Evolutionary conservation across 1,139 yeast genomes (phyloP).

Genomic region (Tardiomyces blankii): DNA sequence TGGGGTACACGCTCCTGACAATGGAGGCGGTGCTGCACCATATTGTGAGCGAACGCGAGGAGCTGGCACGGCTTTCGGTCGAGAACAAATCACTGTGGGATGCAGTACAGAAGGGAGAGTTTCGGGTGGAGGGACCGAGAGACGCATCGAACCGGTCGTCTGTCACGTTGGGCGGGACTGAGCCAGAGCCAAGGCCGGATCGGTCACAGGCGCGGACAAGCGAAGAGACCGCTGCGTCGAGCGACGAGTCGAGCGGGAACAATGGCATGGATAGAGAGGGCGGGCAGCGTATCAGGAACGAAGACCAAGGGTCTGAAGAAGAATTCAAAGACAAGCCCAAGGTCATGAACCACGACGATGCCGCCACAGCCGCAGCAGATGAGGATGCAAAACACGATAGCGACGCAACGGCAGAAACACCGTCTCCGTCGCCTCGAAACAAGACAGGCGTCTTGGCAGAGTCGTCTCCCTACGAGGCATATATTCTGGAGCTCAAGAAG

Average conservation of each 20-base stretch:
- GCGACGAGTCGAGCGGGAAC: neutral
- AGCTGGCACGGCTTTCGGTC: slow-evolving; percentile 35
- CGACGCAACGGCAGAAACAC: slow-evolving; percentile 24
- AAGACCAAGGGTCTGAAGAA: too few relatives aligned
- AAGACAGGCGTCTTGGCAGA: slow-evolving; percentile 3
- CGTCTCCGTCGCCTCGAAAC: slow-evolving; percentile 32
- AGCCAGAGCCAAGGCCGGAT: neutral
- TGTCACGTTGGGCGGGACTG: neutral
- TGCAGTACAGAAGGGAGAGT: slow-evolving; percentile 25
- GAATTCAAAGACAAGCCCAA: too few relatives aligned
- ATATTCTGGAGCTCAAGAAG: neutral
- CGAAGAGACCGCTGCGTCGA: neutral
- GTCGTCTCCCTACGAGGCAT: slow-evolving; percentile 1
- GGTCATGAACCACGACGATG: too few relatives aligned
- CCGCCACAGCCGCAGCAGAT: too few relatives aligned
- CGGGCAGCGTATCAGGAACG: too few relatives aligned
- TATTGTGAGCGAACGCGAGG: slow-evolving; percentile 34
- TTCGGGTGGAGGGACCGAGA: slow-evolving; percentile 22
- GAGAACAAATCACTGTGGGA: slow-evolving; percentile 47
- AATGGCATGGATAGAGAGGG: too few relatives aligned
- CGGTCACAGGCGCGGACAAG: too few relatives aligned
- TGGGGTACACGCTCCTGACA: slow-evolving; percentile 62
- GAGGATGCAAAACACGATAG: slow-evolving; percentile 1
- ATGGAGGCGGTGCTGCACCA: slow-evolving; percentile 73
- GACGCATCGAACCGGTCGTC: slow-evolving; percentile 7